Conservation (phyloP, 2,329 filamentous ascomycete species). For the Colletotrichum theobromicola region DNA sequence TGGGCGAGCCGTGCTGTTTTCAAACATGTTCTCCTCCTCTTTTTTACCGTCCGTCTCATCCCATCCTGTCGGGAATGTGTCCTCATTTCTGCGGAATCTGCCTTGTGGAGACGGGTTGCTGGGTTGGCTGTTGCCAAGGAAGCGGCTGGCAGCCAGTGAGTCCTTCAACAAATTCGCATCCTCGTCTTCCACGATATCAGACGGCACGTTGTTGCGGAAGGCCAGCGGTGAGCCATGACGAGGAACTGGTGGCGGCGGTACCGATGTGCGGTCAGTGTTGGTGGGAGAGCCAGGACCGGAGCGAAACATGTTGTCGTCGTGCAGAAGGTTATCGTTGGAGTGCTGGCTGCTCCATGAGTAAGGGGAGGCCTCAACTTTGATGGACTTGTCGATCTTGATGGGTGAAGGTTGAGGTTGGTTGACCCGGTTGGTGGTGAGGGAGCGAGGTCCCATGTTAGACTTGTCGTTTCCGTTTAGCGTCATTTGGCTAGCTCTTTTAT, state of each 20-base stretch:
- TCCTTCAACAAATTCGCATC: slow-evolving; percentile 59
- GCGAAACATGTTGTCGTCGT: slow-evolving; percentile 47
- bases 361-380: slow-evolving; percentile 49
- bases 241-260: slow-evolving; percentile 44
- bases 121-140: slow-evolving; percentile 34
- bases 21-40: slow-evolving; percentile 61
- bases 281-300: slow-evolving; percentile 34
- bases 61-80: slow-evolving; percentile 37
- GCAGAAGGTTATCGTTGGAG: slow-evolving; percentile 54
- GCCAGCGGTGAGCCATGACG: slow-evolving; percentile 38
- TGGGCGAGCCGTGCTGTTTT: slow-evolving; percentile 45
- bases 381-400: slow-evolving; percentile 50
- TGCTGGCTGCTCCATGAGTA: slow-evolving; percentile 58
- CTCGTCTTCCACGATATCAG: slow-evolving; percentile 53
- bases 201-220: slow-evolving; percentile 35
- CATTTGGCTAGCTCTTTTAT: slow-evolving; percentile 58
- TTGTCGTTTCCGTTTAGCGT: slow-evolving; percentile 46
- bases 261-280: slow-evolving; percentile 36
- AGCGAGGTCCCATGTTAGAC: slow-evolving; percentile 38
- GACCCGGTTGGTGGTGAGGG: slow-evolving; percentile 50
- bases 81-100: slow-evolving; percentile 46
- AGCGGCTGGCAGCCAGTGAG: slow-evolving; percentile 54
- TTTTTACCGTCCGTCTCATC: slow-evolving; percentile 26
- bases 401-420: slow-evolving; percentile 49
- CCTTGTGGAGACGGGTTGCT: slow-evolving; percentile 22